phyloP scores from a whole-genome alignment of 805 yeast genomes.

The Hanseniaspora lindneri region DNA sequence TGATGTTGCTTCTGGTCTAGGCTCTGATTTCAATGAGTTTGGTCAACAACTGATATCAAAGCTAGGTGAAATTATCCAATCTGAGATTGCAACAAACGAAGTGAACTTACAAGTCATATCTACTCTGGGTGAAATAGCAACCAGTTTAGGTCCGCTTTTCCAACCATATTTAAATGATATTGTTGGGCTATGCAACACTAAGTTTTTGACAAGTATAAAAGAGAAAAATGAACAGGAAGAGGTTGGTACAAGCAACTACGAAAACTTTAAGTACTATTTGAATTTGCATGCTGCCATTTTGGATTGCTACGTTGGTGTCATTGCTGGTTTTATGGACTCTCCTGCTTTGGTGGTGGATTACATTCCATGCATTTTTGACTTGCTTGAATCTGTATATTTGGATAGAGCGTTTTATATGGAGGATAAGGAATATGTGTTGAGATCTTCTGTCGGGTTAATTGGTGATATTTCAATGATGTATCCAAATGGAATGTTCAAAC shows the following conservation, averaged over 20 bases:
- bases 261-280: constrained; percentile 62
- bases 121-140: constrained; percentile 91
- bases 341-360: constrained; percentile 57
- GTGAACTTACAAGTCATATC: constrained; percentile 79
- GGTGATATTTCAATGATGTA: constrained; percentile 89
- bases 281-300: constrained; percentile 75
- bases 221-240: constrained; percentile 54
- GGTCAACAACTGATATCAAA: constrained; percentile 72
- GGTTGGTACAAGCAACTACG: constrained; percentile 45
- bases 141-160: constrained; percentile 70
- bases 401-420: constrained; percentile 12
- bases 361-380: constrained; percentile 57
- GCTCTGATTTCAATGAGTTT: constrained; percentile 58
- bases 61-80: constrained; percentile 60
- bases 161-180: constrained; percentile 67
- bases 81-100: constrained; percentile 59
- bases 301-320: constrained; percentile 91
- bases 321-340: constrained; percentile 68
- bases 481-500: constrained; percentile 62
- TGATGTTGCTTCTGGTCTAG: constrained; percentile 83
- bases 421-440: constrained; percentile 36
- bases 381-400: constrained; percentile 36
- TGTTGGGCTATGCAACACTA: constrained; percentile 49
- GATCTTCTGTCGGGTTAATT: constrained; percentile 78
- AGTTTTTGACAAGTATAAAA: constrained; percentile 26